Evolutionary conservation across 306 rosid genomes (phyloP).

Genomic region (Trifolium repens): DNA sequence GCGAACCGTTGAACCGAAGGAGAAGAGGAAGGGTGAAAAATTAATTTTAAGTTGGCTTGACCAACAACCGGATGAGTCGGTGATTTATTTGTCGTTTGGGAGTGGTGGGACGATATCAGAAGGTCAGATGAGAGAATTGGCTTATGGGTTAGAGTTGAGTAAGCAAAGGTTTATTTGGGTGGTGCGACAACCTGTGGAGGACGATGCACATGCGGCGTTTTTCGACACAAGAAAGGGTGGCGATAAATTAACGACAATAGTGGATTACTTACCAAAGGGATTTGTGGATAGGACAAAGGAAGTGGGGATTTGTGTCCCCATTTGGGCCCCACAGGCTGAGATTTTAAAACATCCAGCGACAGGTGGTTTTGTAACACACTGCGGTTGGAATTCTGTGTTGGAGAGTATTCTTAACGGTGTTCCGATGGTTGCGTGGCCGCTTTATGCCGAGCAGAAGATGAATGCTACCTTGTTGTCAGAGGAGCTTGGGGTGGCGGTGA

Average conservation of each 20-base stretch:
- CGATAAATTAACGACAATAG: neutral
- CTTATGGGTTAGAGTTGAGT: constrained; percentile 77
- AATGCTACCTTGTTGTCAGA: constrained; percentile 53
- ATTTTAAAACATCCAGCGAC: constrained; percentile 53
- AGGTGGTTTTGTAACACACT: constrained; percentile 59
- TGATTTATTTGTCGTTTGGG: constrained; percentile 67
- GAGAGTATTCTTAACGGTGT: constrained; percentile 58
- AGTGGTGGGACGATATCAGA: constrained; percentile 66
- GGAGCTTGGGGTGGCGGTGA: constrained; percentile 54
- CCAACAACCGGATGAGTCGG: constrained; percentile 58
- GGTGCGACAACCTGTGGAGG: constrained; percentile 52
- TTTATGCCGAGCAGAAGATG: constrained; percentile 71
- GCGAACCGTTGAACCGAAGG: neutral
- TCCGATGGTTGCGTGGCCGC: constrained; percentile 75
- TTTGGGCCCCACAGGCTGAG: constrained; percentile 64
- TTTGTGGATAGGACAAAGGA: constrained; percentile 46
- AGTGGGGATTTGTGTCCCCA: constrained; percentile 44
- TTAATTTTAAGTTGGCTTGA: constrained; percentile 61
- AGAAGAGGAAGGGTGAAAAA: neutral
- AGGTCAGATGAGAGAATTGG: constrained; percentile 64
- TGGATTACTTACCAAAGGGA: constrained; percentile 55
- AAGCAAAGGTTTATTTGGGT: constrained; percentile 77
- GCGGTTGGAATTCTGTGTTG: constrained; percentile 59
- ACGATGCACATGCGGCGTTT: constrained; percentile 17
- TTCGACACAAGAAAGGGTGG: constrained; percentile 18